These are phyloP conservation scores for Rhodamnia argentea DNA, from an alignment of 345 rosid species.

Conservation along the genomic window DNA sequence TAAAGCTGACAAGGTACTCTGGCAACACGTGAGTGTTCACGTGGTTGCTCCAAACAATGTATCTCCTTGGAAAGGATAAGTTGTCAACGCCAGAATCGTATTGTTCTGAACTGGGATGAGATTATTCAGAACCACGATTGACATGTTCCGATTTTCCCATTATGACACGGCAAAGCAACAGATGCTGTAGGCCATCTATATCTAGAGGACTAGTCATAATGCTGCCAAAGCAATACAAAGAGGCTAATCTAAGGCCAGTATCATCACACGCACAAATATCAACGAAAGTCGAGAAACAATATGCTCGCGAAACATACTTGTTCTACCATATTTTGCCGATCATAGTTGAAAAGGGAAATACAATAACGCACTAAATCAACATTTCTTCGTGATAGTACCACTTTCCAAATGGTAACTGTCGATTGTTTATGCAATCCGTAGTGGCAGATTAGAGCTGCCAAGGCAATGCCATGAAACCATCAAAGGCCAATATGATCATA, in stretches of 20 bases:
- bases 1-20: constrained; percentile 2
- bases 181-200: constrained; percentile 47
- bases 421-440: not conserved
- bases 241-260: not conserved
- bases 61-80: constrained; percentile 3
- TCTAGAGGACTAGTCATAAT: constrained; percentile 28
- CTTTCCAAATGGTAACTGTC: not conserved
- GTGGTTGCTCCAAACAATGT: constrained; percentile 6
- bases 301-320: not conserved
- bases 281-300: not conserved
- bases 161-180: constrained; percentile 48
- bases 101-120: constrained; percentile 1
- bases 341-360: not conserved
- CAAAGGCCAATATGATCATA: not conserved
- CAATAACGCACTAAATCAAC: not conserved
- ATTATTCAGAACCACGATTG: constrained; percentile 16
- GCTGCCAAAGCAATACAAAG: constrained; percentile 14
- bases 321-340: not conserved
- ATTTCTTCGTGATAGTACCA: not conserved
- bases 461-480: not conserved
- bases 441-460: not conserved
- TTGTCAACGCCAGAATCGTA: constrained; percentile 13
- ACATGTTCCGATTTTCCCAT: constrained; percentile 62
- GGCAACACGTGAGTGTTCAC: constrained; percentile 18
- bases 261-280: not conserved